phyloP scores from a whole-genome alignment of 2,329 filamentous ascomycete species.

The Daldinia sp. region DNA sequence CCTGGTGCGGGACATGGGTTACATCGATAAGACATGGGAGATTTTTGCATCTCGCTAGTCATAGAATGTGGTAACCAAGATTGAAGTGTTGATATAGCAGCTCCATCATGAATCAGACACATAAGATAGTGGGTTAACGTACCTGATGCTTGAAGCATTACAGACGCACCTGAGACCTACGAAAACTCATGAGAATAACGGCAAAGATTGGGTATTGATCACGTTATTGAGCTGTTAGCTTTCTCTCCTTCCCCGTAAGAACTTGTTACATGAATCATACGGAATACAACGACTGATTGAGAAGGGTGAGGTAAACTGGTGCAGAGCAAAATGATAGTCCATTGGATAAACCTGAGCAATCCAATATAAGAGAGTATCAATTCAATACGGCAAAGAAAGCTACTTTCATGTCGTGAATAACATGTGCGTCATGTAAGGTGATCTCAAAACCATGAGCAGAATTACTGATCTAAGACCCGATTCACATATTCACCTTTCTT shows the following conservation, averaged over 20 bases:
- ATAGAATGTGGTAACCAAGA: conserved; percentile 13
- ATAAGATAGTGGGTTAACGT: not conserved
- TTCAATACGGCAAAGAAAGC: not conserved
- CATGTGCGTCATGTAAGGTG: not conserved
- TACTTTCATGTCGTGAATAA: not conserved
- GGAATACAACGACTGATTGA: not conserved
- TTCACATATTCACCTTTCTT: not conserved
- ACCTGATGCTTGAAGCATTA: not conserved
- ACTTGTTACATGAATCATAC: not conserved
- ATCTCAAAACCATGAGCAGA: not conserved
- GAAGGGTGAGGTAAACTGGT: not conserved
- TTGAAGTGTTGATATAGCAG: not conserved
- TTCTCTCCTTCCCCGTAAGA: not conserved
- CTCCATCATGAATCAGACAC: not conserved
- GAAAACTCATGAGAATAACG: not conserved
- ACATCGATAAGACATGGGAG: conserved; percentile 11
- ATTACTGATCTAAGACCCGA: not conserved
- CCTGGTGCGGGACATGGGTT: conserved; percentile 18
- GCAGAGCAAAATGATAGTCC: not conserved
- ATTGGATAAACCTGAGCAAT: not conserved
- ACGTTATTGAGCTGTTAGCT: not conserved
- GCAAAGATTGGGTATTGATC: not conserved
- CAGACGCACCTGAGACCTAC: not conserved
- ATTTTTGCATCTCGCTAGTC: not conserved
- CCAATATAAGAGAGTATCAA: not conserved